Base-by-base conservation (phyloP, 2,329 filamentous ascomycete genomes). In the Trichoderma endophyticum region DNA sequence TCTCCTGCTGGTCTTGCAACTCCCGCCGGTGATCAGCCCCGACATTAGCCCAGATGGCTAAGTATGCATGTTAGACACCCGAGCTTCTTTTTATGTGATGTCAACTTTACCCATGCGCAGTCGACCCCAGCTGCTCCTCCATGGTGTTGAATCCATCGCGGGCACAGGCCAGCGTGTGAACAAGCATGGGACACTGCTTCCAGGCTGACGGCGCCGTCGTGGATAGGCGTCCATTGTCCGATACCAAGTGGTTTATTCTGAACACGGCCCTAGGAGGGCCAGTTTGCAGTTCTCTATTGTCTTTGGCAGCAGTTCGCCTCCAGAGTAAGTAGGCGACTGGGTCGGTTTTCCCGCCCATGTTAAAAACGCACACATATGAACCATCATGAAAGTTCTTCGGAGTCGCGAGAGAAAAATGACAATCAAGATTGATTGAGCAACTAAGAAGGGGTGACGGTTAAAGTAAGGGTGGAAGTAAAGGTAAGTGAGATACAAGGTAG, bases 101-200 rank as follows among this genome's bases (percentile, higher is more conserved):
- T 57, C 28, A 69, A 30, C 66, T 62, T 61, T 36, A 21, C 14
- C 56, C 39, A 54, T 69, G 39, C 57, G 30, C 56, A 69, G 66
- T 24, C 43, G 56, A 54, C 36, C n/a, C 39, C 57, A 54, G 66
- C n/a, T 36, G 14, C 56, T 69, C 26, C 65, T 48, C 65, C 56
- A 51, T 69, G 28, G 56, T 60, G 66, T 48, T 69, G 36, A 61
- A 21, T 48, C n/a, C 32, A n/a, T 32, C 28, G 26, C 36, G 57
- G 57, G 66, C 66, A 69, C 66, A 69, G 66, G 57, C 66, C 66
- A 69, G 66, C 28, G 4, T 34, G 66, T 54, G 66, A 69, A 69
- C 66, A 69, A 57, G n/a, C 32, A 54, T 14, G 5, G 15, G 28
- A 54, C 9, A 34, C 26, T 32, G 66, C 66, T 61, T 62, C 39